Percentiles rank a stretch among this genome's conserved stretches.
Evolutionary conservation across 176 grass and related monocot species (phyloP).

Genomic region (Panicum miliaceum): DNA sequence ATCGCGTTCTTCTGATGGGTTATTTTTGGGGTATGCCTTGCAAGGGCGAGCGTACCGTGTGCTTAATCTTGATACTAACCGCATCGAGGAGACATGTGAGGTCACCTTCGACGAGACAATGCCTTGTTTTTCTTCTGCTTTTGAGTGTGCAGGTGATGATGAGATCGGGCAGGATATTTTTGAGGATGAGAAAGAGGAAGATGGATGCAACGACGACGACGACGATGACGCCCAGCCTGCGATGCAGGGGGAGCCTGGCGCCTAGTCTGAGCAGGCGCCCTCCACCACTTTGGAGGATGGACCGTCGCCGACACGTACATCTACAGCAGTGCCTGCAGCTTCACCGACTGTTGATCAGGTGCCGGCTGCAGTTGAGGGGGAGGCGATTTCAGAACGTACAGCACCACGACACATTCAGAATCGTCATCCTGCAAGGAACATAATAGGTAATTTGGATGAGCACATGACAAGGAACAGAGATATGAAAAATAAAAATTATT

Average conservation of each 20-base stretch:
- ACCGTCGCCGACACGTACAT: neutral
- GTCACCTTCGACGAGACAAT: constrained; percentile 9
- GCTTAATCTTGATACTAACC: constrained; percentile 6
- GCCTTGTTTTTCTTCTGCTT: neutral
- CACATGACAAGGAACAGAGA: neutral
- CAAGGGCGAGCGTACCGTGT: neutral
- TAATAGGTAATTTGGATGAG: constrained; percentile 1
- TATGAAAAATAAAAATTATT: constrained; percentile 2
- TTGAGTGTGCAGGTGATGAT: constrained; percentile 22
- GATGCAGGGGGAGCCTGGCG: neutral
- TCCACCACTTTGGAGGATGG: neutral
- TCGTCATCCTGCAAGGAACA: neutral
- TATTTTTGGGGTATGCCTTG: neutral
- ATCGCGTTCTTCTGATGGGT: neutral
- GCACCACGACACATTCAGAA: neutral
- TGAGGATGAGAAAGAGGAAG: neutral
- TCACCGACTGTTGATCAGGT: neutral
- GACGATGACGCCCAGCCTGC: neutral
- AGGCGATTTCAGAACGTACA: neutral
- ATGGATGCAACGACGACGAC: neutral
- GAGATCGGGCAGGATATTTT: neutral
- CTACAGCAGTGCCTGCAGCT: neutral
- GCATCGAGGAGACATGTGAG: neutral
- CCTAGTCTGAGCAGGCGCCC: neutral
- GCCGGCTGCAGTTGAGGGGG: neutral